These are phyloP conservation scores for Hemileccinum hortonii DNA, from an alignment of 1,284 basidiomycete species.

Conservation along the genomic window DNA sequence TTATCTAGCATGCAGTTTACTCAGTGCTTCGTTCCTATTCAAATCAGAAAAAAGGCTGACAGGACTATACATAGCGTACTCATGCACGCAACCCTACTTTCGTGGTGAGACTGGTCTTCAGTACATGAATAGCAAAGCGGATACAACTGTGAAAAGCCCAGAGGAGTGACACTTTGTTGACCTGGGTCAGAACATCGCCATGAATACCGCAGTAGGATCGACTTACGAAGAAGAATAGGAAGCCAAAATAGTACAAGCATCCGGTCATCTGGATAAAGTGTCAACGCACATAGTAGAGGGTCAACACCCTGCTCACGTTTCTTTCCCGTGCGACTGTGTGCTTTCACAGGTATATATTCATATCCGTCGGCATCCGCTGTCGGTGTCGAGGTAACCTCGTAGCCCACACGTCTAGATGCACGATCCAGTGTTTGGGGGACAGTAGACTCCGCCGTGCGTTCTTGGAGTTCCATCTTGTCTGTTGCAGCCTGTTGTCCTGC, in stretches of 20 bases:
- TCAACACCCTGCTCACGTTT: conserved; percentile 57
- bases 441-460: conserved; percentile 15
- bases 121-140: conserved; percentile 53
- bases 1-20: conserved; percentile 1
- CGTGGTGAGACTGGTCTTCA: conserved; percentile 51
- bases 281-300: conserved; percentile 1
- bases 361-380: conserved; percentile 68
- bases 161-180: conserved; percentile 57
- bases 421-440: conserved; percentile 11
- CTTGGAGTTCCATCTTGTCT: conserved; percentile 7
- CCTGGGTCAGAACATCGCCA: conserved; percentile 22
- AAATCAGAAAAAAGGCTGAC: conserved; percentile 1
- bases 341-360: conserved; percentile 57
- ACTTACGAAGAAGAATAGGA: conserved; percentile 80
- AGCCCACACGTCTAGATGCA: conserved; percentile 44
- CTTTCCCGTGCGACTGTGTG: conserved; percentile 54
- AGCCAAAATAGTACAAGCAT: conserved; percentile 96
- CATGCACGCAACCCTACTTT: conserved; percentile 44
- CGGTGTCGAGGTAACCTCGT: conserved; percentile 49
- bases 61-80: conserved; percentile 10
- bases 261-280: conserved; percentile 65
- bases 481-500: conserved; percentile 14
- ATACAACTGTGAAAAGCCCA: conserved; percentile 65
- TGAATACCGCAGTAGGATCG: conserved; percentile 6
- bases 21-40: not conserved